Evolutionary conservation across 1,284 basidiomycete genomes (phyloP), one percentile per base, ranked within the genome.

Genomic region (Rhodotorula sp.): DNA sequence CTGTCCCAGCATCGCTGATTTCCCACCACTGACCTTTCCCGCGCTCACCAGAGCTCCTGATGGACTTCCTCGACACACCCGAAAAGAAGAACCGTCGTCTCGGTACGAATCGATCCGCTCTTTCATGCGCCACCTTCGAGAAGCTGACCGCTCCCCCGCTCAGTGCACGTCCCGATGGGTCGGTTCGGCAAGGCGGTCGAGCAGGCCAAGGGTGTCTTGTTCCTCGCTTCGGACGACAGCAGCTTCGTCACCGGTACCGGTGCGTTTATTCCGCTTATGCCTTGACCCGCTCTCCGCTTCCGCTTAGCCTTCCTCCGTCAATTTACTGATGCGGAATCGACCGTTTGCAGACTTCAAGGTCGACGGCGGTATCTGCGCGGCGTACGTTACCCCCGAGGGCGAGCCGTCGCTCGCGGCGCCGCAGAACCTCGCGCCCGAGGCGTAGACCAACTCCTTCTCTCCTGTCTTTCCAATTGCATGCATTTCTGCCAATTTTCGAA

Each of bases 31-130:
- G 92, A 16, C 13, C 41, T 19, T 96, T 49, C 85, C 97, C 44
- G 97, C 63, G 66, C 13, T 55, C 68, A 27, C 5, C 79, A 91
- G 91, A 94, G 50, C 87, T 98, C 48, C 86, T 99, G 46, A 99
- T 99, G 95, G 90, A 98, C 82, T 98, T 95, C 86, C 87, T 99
- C 79, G 88, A 97, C 83, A 97, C 96, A n/a, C 86, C 90, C 56
- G 95, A 99, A 85, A 98, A 97, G 85, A 88, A 91, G 74, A 88
- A 97, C 73, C 88, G 95, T 60, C 87, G 96, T 64, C 81, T 97
- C 80, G 60, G 59, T 67, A n/a, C 55, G 42, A 27, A 27, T 48
- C 21, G 2, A 4, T 46, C n/a, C 14, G 2, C 13, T 25, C 12
- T 13, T 12, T 34, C 13, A 1, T 17, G 10, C 44, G 10, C 14